Evolutionary conservation across 495 filamentous ascomycete genomes (phyloP), one percentile per base, ranked within the genome.

Genomic region (Penicillium desertorum): DNA sequence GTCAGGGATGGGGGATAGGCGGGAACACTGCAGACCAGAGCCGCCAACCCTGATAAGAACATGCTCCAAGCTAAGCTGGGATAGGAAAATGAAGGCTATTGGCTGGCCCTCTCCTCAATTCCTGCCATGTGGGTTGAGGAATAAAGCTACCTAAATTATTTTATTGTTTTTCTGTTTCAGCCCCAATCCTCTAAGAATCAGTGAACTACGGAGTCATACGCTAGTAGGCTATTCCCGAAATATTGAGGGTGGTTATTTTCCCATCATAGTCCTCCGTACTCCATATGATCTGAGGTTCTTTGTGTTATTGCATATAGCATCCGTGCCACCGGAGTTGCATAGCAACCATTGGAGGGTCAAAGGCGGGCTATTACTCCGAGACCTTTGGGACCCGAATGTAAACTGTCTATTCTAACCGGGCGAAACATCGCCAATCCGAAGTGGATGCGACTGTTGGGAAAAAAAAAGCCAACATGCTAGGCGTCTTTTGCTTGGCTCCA

Each of bases 1-100:
- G 16, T 16, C 27, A 50, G 29, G 48, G 34, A 51, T 25, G 9
- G 47, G 20, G 49, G 45, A 47, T 47, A 27, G 19, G 29, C 49
- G 22, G 49, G n/a, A 51, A 39, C 20, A 19, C 39, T 34, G 46
- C 46, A 49, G 29, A 34, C 51, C n/a, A 57, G 55, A 47, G 47
- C 45, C 46, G 25, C 55, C 52, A 39, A 52, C 22, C 30, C 30
- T 34, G 37, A 56, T 50, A 47, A 56, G 22, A 56, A 30, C 17
- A 20, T 17, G 4, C 12, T 1, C 51, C 25, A 54, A 30, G 51
- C 46, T 41, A 51, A 42, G 19, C 55, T 37, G 4, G 9, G 17
- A 43, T 1, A 43, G 45, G 55, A 25, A 57, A 57, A 57, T 22
- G 53, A 55, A 47, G 14, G 10, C n/a, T 7, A 48, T 27, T 27